Conservation (phyloP, 2,329 filamentous ascomycete species). For the Claviceps africana region DNA sequence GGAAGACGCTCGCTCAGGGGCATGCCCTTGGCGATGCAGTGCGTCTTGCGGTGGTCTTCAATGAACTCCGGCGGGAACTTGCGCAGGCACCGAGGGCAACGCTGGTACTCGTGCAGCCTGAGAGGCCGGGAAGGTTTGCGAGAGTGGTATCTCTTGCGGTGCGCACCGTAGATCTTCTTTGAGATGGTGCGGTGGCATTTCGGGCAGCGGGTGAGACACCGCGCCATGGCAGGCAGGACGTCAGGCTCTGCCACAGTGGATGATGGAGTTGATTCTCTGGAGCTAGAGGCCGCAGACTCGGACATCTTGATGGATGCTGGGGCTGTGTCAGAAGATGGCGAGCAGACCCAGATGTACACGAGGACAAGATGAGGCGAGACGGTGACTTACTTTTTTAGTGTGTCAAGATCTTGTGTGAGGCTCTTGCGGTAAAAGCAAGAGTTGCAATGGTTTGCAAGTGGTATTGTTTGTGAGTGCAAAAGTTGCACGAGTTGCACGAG, state of each 20-base stretch:
- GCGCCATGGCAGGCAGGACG: neutral
- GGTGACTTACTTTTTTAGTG: neutral
- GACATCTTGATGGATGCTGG: neutral
- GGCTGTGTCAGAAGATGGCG: neutral
- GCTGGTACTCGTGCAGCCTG: neutral
- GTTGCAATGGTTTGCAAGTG: too few relatives aligned
- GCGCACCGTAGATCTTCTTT: neutral
- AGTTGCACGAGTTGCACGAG: too few relatives aligned
- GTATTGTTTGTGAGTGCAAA: too few relatives aligned
- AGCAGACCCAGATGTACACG: too few relatives aligned
- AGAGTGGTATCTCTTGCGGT: neutral
- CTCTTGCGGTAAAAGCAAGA: too few relatives aligned
- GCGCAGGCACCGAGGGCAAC: slow-evolving; percentile 1
- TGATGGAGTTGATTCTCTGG: neutral
- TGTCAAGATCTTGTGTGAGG: neutral
- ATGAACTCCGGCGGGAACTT: neutral
- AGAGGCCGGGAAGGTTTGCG: neutral
- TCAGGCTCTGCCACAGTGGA: neutral
- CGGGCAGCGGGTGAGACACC: neutral
- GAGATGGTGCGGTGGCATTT: neutral
- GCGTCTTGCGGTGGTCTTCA: neutral
- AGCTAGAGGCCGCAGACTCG: neutral
- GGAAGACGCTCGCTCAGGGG: neutral
- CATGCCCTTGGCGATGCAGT: neutral
- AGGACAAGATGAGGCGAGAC: neutral